Conservation (phyloP, 148 eudicot species). For the Rhododendron griersonianum region DNA sequence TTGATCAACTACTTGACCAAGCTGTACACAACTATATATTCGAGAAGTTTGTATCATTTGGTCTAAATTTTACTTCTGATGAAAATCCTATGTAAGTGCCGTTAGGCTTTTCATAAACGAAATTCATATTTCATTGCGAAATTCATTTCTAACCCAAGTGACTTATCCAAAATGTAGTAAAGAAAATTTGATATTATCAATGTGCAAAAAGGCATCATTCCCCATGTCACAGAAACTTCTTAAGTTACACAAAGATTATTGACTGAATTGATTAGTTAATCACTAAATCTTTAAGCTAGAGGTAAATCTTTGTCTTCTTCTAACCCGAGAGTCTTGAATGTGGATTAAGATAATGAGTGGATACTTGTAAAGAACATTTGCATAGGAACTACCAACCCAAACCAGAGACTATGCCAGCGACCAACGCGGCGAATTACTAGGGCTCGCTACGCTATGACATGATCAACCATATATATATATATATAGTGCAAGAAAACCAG, state of each 20-base stretch:
- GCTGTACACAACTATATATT: too few relatives aligned
- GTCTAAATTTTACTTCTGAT: too few relatives aligned
- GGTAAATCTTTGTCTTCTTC: slow-evolving; percentile 14
- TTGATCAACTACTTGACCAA: too few relatives aligned
- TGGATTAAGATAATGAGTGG: slow-evolving; percentile 12
- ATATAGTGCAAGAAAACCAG: background rate
- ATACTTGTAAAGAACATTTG: slow-evolving; percentile 25
- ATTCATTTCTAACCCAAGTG: background rate
- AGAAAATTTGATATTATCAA: background rate
- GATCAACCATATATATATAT: background rate
- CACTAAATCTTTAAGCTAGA: background rate
- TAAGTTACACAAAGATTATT: background rate
- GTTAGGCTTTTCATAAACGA: background rate
- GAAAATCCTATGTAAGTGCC: too few relatives aligned
- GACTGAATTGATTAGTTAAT: background rate
- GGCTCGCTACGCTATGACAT: background rate
- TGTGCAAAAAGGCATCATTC: background rate
- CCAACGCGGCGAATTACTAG: slow-evolving; percentile 7
- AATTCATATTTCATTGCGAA: background rate
- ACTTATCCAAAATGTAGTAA: background rate
- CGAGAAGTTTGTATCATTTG: too few relatives aligned
- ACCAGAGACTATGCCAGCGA: background rate
- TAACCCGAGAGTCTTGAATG: slow-evolving; percentile 7
- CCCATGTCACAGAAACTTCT: background rate
- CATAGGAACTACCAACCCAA: slow-evolving; percentile 4